Evolutionary conservation across 345 rosid genomes (phyloP), one percentile per base, ranked within the genome.

Genomic region (Excoecaria cochinchinensis): DNA sequence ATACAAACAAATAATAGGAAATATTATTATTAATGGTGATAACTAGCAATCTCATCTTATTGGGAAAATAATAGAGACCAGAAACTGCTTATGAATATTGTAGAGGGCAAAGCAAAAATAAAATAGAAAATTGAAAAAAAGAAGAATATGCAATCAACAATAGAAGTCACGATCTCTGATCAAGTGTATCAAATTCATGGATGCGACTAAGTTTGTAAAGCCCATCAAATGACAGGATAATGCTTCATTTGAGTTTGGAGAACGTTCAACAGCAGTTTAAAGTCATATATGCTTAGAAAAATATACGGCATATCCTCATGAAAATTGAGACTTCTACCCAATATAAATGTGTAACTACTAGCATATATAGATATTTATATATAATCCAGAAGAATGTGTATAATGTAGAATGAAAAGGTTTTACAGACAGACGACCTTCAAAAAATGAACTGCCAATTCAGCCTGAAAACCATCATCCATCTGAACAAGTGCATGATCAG

Each of bases 381-480:
- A 46, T 38, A 70, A 31, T 44, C 61, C 42, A 21, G 24, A 66
- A 47, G 15, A 48, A 31, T 59, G 12, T 38, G 62, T 3, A 44
- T 24, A 48, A 59, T 36, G 44, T 19, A 66, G 52, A 36, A 17
- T 8, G 21, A 36, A 21, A 36, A 56, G 50, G 4, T 56, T 66
- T 51, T 36, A 22, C 36, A 57, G 77, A 78, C 79, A 71, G 77
- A 93, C 99, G 77, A 93, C 99, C 97, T 91, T 95, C 73, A 95
- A 85, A 84, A 93, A 95, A 77, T 95, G 98, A 76, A 93, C 98
- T 4, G 98, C 99, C 78, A 95, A 84, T 76, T 95, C 99, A 65
- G 99, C 91, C 81, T 93, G 99, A 78, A 95, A 91, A 63, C 99
- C 99, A 76, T 95, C 99, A 3, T 93, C 98, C 99, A 95, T 89